These are phyloP conservation scores for Mucor racemosus DNA, from an alignment of 371 early-diverging fungal species.

Conservation along the genomic window DNA sequence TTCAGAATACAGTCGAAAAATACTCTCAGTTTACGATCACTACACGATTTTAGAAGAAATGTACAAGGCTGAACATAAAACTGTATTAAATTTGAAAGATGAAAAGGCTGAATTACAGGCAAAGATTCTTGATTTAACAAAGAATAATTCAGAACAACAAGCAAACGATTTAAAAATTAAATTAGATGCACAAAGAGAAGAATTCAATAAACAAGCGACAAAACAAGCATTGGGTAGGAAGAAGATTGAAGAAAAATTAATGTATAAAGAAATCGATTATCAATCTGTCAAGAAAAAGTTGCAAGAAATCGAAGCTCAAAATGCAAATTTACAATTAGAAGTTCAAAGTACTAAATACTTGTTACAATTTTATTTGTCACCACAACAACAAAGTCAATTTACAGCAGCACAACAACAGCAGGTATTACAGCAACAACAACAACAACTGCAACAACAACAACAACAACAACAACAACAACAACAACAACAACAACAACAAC, in stretches of 20 bases:
- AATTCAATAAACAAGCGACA: conserved; percentile 3
- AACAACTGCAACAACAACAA: conserved; percentile 2
- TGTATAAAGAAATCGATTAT: conserved; percentile 6
- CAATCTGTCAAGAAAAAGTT: neutral
- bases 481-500: neutral
- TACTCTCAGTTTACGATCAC: conserved; percentile 2
- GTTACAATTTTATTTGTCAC: neutral
- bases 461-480: neutral
- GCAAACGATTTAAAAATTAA: neutral
- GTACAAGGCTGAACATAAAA: conserved; percentile 13
- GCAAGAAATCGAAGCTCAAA: conserved; percentile 8
- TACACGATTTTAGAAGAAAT: conserved; percentile 1
- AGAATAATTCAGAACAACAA: neutral
- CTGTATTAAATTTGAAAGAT: neutral
- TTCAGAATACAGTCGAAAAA: conserved; percentile 3
- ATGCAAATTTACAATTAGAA: neutral
- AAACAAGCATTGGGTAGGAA: conserved; percentile 19
- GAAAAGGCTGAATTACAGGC: neutral
- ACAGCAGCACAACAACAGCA: conserved; percentile 1
- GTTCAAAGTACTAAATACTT: neutral
- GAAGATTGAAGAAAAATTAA: conserved; percentile 12
- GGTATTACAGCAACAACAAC: neutral
- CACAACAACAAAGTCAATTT: neutral
- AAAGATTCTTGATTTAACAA: neutral
- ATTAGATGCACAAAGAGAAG: neutral